Base-by-base conservation (phyloP, 805 yeast species). In the Tetrapisispora namnaoensis region DNA sequence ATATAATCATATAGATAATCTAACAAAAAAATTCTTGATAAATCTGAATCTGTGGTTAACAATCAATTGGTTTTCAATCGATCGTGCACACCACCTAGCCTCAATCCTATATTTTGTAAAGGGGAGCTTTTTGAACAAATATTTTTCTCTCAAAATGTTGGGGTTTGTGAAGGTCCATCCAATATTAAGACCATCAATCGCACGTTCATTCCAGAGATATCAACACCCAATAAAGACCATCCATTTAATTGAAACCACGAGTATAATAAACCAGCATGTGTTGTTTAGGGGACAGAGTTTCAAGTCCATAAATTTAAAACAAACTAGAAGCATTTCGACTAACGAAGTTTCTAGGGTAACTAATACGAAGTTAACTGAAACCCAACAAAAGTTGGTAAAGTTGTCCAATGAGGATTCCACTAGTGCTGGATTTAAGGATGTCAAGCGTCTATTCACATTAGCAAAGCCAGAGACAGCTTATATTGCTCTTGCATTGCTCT, bases 401-500 rank as follows among this genome's bases (percentile, higher is more conserved):
- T 55, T 65, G 8, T 62, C 69, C 0, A 57, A 64, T 9, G 65
- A 58, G 41, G 70, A 42, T 2, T 62, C 67, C 13, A 40, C 18
- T 11, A 24, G 11, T 8, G 20, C 49, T 21, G 49, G 49, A 2
- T 27, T 36, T 16, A 36, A 53, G 13, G 71, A 68, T 49, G 66
- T 69, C 42, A 60, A 60, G 45, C 53, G 85, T 39, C 64, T 84
- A 28, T 72, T 83, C 45, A 66, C 61, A 32, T 69, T 84, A n/a
- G 79, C 84, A 0, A 73, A 68, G 52, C 76, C 80, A 2, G 89
- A 84, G 59, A 59, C 73, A 6, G 68, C 69, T 48, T 75, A 82
- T 3, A 70, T 84, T 57, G 54, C 72, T 1, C 64, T 75, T 20
- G 96, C 96, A 0, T 68, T 90, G 37, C 54, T 74, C 0, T 75